Evolutionary conservation across 129 eudicot genomes (phyloP).

Genomic region (Flaveria trinervia): DNA sequence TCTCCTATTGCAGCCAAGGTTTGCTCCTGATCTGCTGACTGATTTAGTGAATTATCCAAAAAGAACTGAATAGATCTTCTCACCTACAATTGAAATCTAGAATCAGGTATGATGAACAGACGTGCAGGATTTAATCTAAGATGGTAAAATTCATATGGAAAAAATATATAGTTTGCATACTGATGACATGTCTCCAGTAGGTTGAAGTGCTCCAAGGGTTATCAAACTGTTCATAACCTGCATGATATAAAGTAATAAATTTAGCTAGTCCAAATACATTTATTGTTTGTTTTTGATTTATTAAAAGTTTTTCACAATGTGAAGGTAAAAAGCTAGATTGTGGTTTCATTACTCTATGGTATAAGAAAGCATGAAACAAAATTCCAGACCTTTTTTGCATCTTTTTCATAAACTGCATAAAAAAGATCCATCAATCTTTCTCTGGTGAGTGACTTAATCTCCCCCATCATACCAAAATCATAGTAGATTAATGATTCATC

Average conservation of each 20-base stretch:
- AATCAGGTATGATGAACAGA: constrained; percentile 13
- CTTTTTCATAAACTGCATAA: constrained; percentile 88
- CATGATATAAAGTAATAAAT: constrained; percentile 19
- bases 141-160: constrained; percentile 22
- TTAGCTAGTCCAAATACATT: constrained; percentile 20
- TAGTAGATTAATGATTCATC: constrained; percentile 95
- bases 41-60: constrained; percentile 77
- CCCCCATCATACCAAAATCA: constrained; percentile 99
- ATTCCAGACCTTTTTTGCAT: constrained; percentile 78
- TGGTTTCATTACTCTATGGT: neutral
- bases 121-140: neutral
- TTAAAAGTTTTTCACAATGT: neutral
- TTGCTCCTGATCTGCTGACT: constrained; percentile 69
- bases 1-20: constrained; percentile 97
- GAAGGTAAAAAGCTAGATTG: neutral
- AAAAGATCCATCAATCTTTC: constrained; percentile 73
- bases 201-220: constrained; percentile 95
- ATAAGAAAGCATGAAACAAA: constrained; percentile 17
- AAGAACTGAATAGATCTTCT: constrained; percentile 96
- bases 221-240: constrained; percentile 84
- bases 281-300: neutral
- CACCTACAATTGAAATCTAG: constrained; percentile 45
- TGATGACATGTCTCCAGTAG: constrained; percentile 92
- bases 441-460: constrained; percentile 84
- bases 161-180: constrained; percentile 45